Evolutionary conservation across 2,329 filamentous ascomycete genomes (phyloP).

Genomic region (Colletotrichum paranaense): DNA sequence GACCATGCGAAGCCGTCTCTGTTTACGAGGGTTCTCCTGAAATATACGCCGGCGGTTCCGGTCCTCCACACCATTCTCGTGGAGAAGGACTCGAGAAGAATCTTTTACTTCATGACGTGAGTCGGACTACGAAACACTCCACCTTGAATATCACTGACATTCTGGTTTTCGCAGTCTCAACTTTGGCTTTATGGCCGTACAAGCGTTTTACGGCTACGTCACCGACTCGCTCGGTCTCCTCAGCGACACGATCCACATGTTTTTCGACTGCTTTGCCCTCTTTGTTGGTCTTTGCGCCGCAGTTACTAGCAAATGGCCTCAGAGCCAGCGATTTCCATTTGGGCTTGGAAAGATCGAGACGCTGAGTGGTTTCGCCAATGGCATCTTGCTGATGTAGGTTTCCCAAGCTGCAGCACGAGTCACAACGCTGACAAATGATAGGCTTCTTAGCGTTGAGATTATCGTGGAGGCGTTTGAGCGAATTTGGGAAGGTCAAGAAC

Average conservation of each 20-base stretch:
- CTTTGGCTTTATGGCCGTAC: constrained; percentile 93
- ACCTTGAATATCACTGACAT: constrained; percentile 28
- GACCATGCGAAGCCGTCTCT: constrained; percentile 66
- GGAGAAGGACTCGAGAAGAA: constrained; percentile 92
- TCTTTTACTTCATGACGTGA: constrained; percentile 96
- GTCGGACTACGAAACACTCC: constrained; percentile 41
- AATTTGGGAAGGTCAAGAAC: constrained; percentile 84
- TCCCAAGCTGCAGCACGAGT: accelerated
- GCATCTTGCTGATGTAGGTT: constrained; percentile 87
- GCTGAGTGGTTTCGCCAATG: constrained; percentile 94
- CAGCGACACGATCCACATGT: constrained; percentile 99
- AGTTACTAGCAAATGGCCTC: constrained; percentile 96
- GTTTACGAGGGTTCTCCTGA: constrained; percentile 80
- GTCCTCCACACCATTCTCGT: constrained; percentile 86
- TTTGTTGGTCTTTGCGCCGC: constrained; percentile 90
- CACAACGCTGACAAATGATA: constrained; percentile 45
- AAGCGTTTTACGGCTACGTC: constrained; percentile 92
- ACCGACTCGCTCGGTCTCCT: constrained; percentile 95
- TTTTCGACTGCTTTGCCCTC: constrained; percentile 95
- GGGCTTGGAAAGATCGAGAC: constrained; percentile 98
- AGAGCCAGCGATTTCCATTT: constrained; percentile 89
- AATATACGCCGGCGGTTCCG: constrained; percentile 76
- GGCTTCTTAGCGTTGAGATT: constrained; percentile 94
- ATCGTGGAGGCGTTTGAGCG: constrained; percentile 94
- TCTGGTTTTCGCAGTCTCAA: constrained; percentile 73